Evolutionary conservation across 495 filamentous ascomycete genomes (phyloP), one percentile per base, ranked within the genome.

Genomic region (Amphirosellinia nigrospora): DNA sequence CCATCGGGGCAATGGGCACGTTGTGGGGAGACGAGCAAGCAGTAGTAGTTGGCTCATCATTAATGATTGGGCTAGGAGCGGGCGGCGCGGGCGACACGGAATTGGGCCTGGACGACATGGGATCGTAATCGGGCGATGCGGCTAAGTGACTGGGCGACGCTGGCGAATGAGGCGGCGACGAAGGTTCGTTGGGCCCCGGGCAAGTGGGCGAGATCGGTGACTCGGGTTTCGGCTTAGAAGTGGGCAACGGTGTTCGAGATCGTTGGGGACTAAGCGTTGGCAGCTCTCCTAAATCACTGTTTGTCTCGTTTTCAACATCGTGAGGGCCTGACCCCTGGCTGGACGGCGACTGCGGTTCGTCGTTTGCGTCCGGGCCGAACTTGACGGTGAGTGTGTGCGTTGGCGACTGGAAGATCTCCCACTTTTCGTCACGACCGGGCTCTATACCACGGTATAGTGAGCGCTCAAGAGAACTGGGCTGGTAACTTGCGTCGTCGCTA

Each of bases 351-450:
- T 11, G 8, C 19, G n/a, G 21, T 4, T 46, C 5, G 4, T n/a
- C 21, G 1, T 10, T 3, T 23, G 21, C 3, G 48, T 11, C 11
- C 8, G 10, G 26, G 15, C 10, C 11, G 5, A 28, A 26, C 3
- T 26, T 10, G 28, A 53, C 23, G 7, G n/a, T 28, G 30, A 30
- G 7, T 30, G 50, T 53, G 30, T 53, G 50, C 10, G 50, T 53
- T 30, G 50, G 50, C 13, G 50, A 53, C 23, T 53, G 23, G 21
- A 71, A 61, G n/a, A 53, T 23, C 3, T 61, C 62, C 61, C 63
- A 71, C 28, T 23, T 71, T 80, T 77, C 74, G 45, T 77, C 74
- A 21, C 32, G 28, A 10, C 6, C 11, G 2, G n/a, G 0, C 3
- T 1, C 16, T 48, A 10, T 64, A 21, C 21, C 23, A 13, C 36